Evolutionary conservation across 225 moss, liverwort and hornwort genomes (phyloP), one percentile per base, ranked within the genome.

Genomic region (Pleurozium schreberi): DNA sequence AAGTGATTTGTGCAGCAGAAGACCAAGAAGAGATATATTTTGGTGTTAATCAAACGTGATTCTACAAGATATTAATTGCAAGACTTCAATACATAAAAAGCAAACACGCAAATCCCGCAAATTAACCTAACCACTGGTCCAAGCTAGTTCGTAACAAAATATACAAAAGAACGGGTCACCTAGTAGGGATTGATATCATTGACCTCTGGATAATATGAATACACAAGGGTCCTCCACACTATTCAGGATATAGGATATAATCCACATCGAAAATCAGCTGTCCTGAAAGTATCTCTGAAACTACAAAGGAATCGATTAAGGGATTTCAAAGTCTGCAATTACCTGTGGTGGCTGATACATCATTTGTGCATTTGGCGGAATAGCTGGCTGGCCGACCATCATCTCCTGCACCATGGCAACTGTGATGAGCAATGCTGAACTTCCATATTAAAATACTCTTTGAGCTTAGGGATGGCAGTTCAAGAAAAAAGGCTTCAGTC

Each of bases 291-390:
- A 83, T 59, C 67, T 61, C 76, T 63, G n/a, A 62, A 82, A 87
- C 30, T 69, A 38, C 47, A 83, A n/a, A 83, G 11, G 10, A 82
- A 49, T 62, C 15, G 30, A 79, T 80, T 9, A 45, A 66, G 31
- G 58, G 45, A 62, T 78, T 69, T 70, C 85, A 74, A 50, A 55
- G n/a, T 36, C 64, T 58, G 74, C 87, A 85, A 62, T 63, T 85
- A 97, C 96, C 95, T 95, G 97, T 17, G 95, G 89, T 88, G 95
- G 92, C 87, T 92, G 97, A 83, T 95, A 96, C 91, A 96, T 94
- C 93, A 96, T 93, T 88, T 95, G 96, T 19, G 95, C 87, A 66
- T 95, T 95, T 28, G 91, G 91, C 65, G 93, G 78, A 87, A 95
- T 93, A 76, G 92, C 90, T 63, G 95, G 90, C 84, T 96, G 97